Base-by-base conservation (phyloP, 352 stramenopile species). In the Elongisporangium anandrum region DNA sequence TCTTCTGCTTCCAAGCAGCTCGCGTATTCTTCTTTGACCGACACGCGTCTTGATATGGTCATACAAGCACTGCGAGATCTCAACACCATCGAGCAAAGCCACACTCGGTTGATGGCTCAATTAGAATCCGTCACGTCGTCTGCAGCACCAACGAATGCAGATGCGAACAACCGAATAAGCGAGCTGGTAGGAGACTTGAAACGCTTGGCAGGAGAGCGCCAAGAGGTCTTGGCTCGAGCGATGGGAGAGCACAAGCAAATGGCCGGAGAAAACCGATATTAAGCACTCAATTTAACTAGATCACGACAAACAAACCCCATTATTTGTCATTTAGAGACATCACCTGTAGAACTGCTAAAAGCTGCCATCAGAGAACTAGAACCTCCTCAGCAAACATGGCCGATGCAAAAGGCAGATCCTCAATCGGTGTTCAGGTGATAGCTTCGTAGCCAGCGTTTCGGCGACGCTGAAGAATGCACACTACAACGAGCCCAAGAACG, bases 361-460 rank as follows among this genome's bases (percentile, higher is more conserved):
- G 4, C 4, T 8, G 29, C 1, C 4, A 2, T 41, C 29, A 41
- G 29, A 41, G 29, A 41, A 41, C 29, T 8, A 41, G 29, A 8
- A 41, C 5, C 29, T 41, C 29, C 29, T 41, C 29, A 41, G 29
- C 29, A 15, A 41, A 41, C 29, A 41, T 41, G 29, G 29, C 29
- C 1, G 29, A 41, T 8, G 24, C 7, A 34, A 34, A 8, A 3
- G 24, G 24, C 24, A 34, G 24, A 3, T 8, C 24, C 24, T 34
- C 29, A 13, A 41, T 41, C 29, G 9, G 29, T 41, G 29, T 41
- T 41, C 59, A 85, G 38, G 61, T 23, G 29, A 90, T 81, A 2
- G 67, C 59, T 4, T 81, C 72, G 54, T 92, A 92, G 2, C 76
- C 81, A 17, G 53, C 54, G 21, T 63, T 66, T 2, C 64, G 78